phyloP scores from a whole-genome alignment of 768 basidiomycete genomes.

The Tricholoma sp. region DNA sequence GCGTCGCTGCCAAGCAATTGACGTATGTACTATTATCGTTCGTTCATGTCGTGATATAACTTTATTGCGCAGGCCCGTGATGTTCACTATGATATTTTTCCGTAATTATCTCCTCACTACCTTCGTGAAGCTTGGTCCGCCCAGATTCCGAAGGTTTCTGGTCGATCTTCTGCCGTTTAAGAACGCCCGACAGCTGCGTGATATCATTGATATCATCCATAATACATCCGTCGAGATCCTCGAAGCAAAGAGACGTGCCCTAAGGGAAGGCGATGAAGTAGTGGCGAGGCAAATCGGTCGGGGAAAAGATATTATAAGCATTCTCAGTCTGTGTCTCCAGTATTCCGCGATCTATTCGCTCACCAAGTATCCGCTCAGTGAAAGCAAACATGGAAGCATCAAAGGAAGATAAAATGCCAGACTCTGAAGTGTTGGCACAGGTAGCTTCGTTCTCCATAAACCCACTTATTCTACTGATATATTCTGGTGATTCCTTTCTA shows the following conservation, averaged over 20 bases:
- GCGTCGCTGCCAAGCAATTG: no score
- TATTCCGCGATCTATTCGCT: background rate
- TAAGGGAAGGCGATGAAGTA: conserved; percentile 19
- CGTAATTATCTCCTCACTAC: conserved; percentile 17
- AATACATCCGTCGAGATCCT: conserved; percentile 26
- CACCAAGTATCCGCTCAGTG: no score
- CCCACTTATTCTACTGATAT: no score
- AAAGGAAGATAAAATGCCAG: conserved; percentile 14
- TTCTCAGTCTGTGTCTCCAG: conserved; percentile 16
- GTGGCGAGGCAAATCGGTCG: conserved; percentile 20
- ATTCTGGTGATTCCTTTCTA: background rate
- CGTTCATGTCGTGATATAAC: no score
- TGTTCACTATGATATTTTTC: no score
- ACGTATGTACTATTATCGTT: no score
- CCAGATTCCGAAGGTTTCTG: conserved; percentile 27
- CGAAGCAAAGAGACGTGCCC: conserved; percentile 27
- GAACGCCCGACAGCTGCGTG: no score
- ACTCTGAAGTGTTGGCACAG: conserved; percentile 24
- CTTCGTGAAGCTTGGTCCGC: conserved; percentile 24
- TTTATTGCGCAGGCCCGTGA: no score
- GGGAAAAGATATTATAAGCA: no score
- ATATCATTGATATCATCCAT: conserved; percentile 29
- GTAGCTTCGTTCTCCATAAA: conserved; percentile 2
- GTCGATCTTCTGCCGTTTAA: no score
- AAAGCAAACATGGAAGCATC: no score